A percentile compares a stretch with the other conserved stretches of the same genome.
phyloP scores from a whole-genome alignment of 805 yeast species.

The Candida schatavii region DNA sequence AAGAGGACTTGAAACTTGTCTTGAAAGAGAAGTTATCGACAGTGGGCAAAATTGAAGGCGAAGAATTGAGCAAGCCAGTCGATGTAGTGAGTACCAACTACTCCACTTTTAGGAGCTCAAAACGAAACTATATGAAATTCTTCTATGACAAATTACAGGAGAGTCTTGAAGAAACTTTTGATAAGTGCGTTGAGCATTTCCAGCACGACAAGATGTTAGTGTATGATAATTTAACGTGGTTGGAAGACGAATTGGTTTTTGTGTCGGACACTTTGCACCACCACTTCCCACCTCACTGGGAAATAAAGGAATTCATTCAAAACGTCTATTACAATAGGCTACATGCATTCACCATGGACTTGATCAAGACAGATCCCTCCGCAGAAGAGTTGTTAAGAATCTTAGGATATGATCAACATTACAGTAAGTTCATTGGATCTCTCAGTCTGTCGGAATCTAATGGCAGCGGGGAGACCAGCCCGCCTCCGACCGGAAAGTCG shows the following conservation, averaged over 20 bases:
- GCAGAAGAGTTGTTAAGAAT: constrained; percentile 71
- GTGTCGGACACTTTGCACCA: constrained; percentile 57
- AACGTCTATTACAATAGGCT: constrained; percentile 65
- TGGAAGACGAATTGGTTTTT: constrained; percentile 72
- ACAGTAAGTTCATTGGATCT: constrained; percentile 37
- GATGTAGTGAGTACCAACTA: constrained; percentile 22
- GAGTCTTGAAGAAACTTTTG: constrained; percentile 65
- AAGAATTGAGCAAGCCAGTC: constrained; percentile 19
- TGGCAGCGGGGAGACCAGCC: constrained; percentile 11
- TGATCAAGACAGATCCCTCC: constrained; percentile 73
- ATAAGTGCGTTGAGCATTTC: constrained; percentile 57
- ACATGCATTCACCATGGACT: constrained; percentile 58
- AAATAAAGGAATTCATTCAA: constrained; percentile 58
- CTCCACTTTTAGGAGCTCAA: constrained; percentile 27
- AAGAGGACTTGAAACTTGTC: constrained; percentile 60
- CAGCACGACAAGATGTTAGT: constrained; percentile 51
- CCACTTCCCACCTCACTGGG: constrained; percentile 75
- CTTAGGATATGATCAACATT: constrained; percentile 74
- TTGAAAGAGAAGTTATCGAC: constrained; percentile 32
- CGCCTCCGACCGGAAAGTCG: constrained; percentile 32
- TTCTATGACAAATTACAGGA: constrained; percentile 58
- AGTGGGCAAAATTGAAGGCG: constrained; percentile 11
- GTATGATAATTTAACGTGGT: constrained; percentile 74
- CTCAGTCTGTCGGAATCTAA: constrained; percentile 13
- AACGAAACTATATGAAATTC: constrained; percentile 60